Conservation (phyloP, 2,329 filamentous ascomycete species). For the Scedosporium boydii region DNA sequence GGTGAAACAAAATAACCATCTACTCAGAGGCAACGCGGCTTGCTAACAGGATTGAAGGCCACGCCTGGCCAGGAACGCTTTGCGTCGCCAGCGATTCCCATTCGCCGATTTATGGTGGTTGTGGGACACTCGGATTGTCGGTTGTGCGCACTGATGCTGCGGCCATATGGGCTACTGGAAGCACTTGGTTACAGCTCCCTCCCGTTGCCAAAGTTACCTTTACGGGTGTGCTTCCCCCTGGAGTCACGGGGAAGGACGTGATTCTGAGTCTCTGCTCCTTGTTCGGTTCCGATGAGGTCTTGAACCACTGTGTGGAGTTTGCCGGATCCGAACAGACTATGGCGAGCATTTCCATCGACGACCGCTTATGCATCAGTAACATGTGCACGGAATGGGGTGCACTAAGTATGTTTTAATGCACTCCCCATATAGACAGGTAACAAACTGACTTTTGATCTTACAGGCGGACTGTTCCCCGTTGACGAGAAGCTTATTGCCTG, state of each 20-base stretch:
- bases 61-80: constrained; percentile 75
- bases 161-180: constrained; percentile 71
- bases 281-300: constrained; percentile 77
- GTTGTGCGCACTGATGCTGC: constrained; percentile 84
- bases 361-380: constrained; percentile 64
- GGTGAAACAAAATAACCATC: constrained; percentile 50
- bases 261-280: constrained; percentile 82
- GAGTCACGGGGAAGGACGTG: constrained; percentile 88
- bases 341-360: constrained; percentile 60
- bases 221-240: constrained; percentile 62
- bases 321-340: constrained; percentile 71
- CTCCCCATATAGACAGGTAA: neutral
- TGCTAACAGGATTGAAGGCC: constrained; percentile 53
- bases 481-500: constrained; percentile 63
- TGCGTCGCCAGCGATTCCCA: constrained; percentile 73
- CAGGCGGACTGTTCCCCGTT: constrained; percentile 55
- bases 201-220: constrained; percentile 74
- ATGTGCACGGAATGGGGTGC: constrained; percentile 81
- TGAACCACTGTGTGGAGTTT: constrained; percentile 90
- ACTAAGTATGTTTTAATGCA: constrained; percentile 25
- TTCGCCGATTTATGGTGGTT: constrained; percentile 73
- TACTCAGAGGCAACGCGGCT: constrained; percentile 37
- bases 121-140: constrained; percentile 67
- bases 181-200: constrained; percentile 84
- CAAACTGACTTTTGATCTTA: neutral